phyloP scores from a whole-genome alignment of 371 early-diverging fungal genomes.

The Lichtheimia ornata region DNA sequence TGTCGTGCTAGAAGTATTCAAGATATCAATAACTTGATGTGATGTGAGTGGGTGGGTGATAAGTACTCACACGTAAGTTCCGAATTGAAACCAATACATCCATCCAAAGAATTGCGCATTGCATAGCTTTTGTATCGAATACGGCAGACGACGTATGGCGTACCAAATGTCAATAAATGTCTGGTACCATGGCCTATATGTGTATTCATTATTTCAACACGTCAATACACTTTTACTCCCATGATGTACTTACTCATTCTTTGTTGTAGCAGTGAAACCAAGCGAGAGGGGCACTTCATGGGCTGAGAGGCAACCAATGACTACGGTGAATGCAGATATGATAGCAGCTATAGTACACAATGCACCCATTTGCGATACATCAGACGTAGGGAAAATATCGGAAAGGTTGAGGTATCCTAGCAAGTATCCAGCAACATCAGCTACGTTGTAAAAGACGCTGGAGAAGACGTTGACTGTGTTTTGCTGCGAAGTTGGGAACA shows the following conservation, averaged over 20 bases:
- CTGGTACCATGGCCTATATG: constrained; percentile 46
- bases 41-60: background rate
- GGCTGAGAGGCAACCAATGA: constrained; percentile 52
- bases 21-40: background rate
- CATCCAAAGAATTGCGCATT: constrained; percentile 79
- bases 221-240: background rate
- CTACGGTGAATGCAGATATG: constrained; percentile 47
- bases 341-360: constrained; percentile 62
- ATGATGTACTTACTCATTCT: no score
- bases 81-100: constrained; percentile 80
- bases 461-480: constrained; percentile 71
- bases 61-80: background rate
- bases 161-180: constrained; percentile 54
- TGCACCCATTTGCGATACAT: constrained; percentile 62
- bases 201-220: background rate
- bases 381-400: constrained; percentile 53
- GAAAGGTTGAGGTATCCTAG: constrained; percentile 63
- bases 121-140: constrained; percentile 64
- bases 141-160: constrained; percentile 57
- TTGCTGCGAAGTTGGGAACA: constrained; percentile 68
- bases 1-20: constrained; percentile 11
- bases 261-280: background rate
- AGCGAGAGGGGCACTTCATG: constrained; percentile 33
- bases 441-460: constrained; percentile 67
- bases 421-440: constrained; percentile 73